Conservation (phyloP, 257 asterid genomes). For the Scutellaria barbata region DNA sequence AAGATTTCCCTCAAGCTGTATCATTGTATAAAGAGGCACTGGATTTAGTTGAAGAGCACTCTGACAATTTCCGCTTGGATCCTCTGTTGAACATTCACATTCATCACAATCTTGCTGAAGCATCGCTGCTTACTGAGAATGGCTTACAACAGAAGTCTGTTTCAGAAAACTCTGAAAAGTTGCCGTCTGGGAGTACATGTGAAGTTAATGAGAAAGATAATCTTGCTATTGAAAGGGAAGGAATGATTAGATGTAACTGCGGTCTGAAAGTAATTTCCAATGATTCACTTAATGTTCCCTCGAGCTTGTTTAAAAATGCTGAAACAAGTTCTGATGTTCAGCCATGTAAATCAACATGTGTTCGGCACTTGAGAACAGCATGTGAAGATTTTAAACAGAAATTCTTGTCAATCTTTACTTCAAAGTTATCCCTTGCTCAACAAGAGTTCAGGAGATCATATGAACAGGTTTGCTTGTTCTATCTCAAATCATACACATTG, state of each 20-base stretch:
- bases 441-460: conserved; percentile 80
- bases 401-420: conserved; percentile 68
- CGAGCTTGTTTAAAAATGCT: conserved; percentile 39
- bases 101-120: conserved; percentile 87
- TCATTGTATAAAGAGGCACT: conserved; percentile 84
- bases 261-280: conserved; percentile 36
- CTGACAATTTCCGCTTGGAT: conserved; percentile 89
- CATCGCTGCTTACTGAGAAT: conserved; percentile 49
- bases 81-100: conserved; percentile 91
- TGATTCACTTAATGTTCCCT: conserved; percentile 41
- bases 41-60: conserved; percentile 70
- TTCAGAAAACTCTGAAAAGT: conserved; percentile 42
- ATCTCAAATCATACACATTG: conserved; percentile 20
- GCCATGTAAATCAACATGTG: conserved; percentile 41
- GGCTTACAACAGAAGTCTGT: conserved; percentile 37
- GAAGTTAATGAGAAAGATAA: conserved; percentile 42
- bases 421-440: conserved; percentile 67
- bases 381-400: conserved; percentile 75
- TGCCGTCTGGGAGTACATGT: conserved; percentile 30
- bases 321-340: conserved; percentile 36
- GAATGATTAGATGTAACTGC: conserved; percentile 36
- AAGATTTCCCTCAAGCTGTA: conserved; percentile 70
- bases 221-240: conserved; percentile 44
- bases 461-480: conserved; percentile 68
- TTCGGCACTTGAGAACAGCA: conserved; percentile 49